A percentile compares a stretch with the other conserved stretches of the same genome.
These are phyloP conservation scores for Sarcodon sp. DNA, from an alignment of 768 basidiomycete species.

Conservation along the genomic window DNA sequence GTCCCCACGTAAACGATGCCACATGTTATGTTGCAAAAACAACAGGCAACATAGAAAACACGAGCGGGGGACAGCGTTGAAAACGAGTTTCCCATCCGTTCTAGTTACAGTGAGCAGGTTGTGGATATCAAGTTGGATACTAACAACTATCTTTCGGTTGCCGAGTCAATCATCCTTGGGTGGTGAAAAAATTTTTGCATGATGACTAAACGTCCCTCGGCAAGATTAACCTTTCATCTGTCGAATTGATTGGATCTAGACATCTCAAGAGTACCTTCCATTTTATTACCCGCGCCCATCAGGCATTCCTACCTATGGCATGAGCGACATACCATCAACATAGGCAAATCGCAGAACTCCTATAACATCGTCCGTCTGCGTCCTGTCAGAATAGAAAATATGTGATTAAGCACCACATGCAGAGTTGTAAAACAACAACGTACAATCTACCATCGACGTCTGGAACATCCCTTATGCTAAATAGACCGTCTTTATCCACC, in stretches of 20 bases:
- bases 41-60: neutral
- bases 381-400: constrained; percentile 3
- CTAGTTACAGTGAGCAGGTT: neutral
- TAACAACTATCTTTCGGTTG: neutral
- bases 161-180: neutral
- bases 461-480: constrained; percentile 20
- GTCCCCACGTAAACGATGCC: neutral
- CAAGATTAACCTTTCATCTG: too few species aligned
- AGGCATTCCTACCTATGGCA: constrained; percentile 21
- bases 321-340: constrained; percentile 38
- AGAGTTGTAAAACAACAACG: neutral
- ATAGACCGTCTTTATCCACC: constrained; percentile 50
- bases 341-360: constrained; percentile 46
- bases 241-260: too few species aligned
- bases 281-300: neutral
- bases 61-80: neutral
- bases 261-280: too few species aligned
- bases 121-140: neutral
- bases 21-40: neutral
- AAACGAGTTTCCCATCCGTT: neutral
- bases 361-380: constrained; percentile 9
- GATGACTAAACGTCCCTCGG: constrained; percentile 1
- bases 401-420: constrained; percentile 1
- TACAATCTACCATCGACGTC: constrained; percentile 30
- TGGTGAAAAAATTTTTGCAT: constrained; percentile 16